Conservation (phyloP, 2,329 filamentous ascomycete genomes). For the Lasiodiplodia theobromae region DNA sequence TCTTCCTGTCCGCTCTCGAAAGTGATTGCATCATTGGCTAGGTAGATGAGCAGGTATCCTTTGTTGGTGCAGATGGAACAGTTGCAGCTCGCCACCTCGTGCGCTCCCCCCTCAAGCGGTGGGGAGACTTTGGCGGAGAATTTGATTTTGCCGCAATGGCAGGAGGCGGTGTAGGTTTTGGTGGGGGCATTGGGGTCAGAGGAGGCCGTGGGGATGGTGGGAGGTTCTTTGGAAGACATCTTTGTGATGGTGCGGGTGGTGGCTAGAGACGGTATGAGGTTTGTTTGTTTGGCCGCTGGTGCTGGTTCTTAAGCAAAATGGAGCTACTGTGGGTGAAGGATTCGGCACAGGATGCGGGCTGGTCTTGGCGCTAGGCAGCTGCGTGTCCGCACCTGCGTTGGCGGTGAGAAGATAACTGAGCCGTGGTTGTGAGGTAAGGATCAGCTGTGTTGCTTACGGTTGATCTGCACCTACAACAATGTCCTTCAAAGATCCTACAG, state of each 20-base stretch:
- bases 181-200: not conserved
- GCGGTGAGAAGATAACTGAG: not conserved
- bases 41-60: slow-evolving; percentile 58
- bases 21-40: slow-evolving; percentile 33
- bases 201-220: not conserved
- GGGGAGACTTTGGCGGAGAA: slow-evolving; percentile 59
- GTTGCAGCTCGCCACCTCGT: slow-evolving; percentile 57
- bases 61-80: slow-evolving; percentile 62
- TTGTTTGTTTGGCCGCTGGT: not conserved
- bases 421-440: too few species aligned
- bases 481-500: too few species aligned
- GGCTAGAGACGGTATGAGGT: not conserved
- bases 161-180: slow-evolving; percentile 56
- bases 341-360: not conserved
- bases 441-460: too few species aligned
- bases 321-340: not conserved
- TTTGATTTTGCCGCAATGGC: slow-evolving; percentile 61
- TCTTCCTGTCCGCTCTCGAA: slow-evolving; percentile 32
- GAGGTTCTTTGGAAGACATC: not conserved
- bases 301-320: not conserved
- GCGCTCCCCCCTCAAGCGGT: slow-evolving; percentile 51
- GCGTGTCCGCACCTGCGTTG: not conserved
- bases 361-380: not conserved
- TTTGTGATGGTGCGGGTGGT: not conserved
- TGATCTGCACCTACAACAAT: too few species aligned